These are phyloP conservation scores for Pachysolen tannophilus DNA, from an alignment of 805 yeast species.

Conservation along the genomic window DNA sequence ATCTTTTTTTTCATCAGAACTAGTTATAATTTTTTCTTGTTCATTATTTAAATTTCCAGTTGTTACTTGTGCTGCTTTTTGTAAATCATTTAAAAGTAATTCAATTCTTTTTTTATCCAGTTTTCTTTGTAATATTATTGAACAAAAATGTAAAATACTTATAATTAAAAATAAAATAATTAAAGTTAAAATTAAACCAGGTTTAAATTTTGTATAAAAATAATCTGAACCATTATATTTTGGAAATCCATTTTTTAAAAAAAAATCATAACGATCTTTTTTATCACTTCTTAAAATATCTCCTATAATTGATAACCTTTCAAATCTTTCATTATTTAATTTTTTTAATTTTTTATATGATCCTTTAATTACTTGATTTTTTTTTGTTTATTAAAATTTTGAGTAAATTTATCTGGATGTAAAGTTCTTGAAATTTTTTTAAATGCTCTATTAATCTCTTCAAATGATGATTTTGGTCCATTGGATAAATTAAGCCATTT, in stretches of 20 bases:
- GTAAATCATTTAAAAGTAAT: conserved; percentile 41
- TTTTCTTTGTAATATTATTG: conserved; percentile 42
- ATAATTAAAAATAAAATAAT: conserved; percentile 41
- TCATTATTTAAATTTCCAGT: not conserved
- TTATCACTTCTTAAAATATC: conserved; percentile 59
- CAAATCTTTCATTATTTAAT: conserved; percentile 60
- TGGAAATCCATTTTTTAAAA: conserved; percentile 80
- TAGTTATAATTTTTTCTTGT: conserved; percentile 12
- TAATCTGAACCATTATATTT: conserved; percentile 64
- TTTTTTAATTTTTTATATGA: conserved; percentile 24
- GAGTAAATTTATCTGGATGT: conserved; percentile 77
- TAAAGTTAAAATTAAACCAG: conserved; percentile 46
- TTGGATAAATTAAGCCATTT: conserved; percentile 48
- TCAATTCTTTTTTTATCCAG: conserved; percentile 54
- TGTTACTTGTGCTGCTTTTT: conserved; percentile 29
- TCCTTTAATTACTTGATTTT: conserved; percentile 21
- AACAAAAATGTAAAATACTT: conserved; percentile 49
- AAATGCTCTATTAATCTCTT: conserved; percentile 58
- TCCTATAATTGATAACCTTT: conserved; percentile 69
- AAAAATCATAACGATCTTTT: conserved; percentile 77
- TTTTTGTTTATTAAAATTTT: conserved; percentile 23
- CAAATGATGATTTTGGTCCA: conserved; percentile 32
- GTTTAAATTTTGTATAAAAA: conserved; percentile 60
- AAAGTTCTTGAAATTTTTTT: conserved; percentile 60
- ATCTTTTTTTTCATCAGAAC: conserved; percentile 23